Evolutionary conservation across 345 rosid genomes (phyloP).

Genomic region (Rhizophora apiculata): DNA sequence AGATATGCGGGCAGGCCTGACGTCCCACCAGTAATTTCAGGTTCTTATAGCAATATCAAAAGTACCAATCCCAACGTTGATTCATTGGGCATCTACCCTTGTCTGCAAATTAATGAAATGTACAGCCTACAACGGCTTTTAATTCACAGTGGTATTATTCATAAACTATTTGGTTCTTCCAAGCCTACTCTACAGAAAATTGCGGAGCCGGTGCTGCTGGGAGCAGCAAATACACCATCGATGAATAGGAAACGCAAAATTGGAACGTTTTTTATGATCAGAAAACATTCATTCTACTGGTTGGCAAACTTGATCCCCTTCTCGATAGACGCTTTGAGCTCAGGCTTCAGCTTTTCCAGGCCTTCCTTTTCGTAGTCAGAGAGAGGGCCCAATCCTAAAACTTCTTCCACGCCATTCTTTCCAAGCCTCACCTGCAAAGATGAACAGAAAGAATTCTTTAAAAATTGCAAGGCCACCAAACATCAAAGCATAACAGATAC

Average conservation of each 20-base stretch:
- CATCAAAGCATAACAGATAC: too few relatives aligned
- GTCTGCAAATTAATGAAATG: too few relatives aligned
- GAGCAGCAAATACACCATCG: slow-evolving; percentile 25
- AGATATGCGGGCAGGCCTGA: too few relatives aligned
- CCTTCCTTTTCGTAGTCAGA: slow-evolving; percentile 71
- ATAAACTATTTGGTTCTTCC: slow-evolving; percentile 1
- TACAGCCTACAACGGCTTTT: too few relatives aligned
- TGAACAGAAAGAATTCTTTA: not conserved
- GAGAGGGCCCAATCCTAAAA: slow-evolving; percentile 66
- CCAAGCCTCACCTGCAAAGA: slow-evolving; percentile 69
- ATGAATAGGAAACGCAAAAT: slow-evolving; percentile 19
- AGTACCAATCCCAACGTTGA: too few relatives aligned
- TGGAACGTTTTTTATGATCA: not conserved
- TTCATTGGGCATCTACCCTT: too few relatives aligned
- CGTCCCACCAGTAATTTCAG: too few relatives aligned
- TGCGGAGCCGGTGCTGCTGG: slow-evolving; percentile 25
- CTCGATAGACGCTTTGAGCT: slow-evolving; percentile 62
- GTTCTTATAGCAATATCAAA: too few relatives aligned
- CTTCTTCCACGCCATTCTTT: slow-evolving; percentile 76
- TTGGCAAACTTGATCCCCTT: slow-evolving; percentile 74
- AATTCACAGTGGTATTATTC: slow-evolving; percentile 19
- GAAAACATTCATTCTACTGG: slow-evolving; percentile 10
- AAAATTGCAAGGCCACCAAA: not conserved
- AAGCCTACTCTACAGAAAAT: slow-evolving; percentile 19
- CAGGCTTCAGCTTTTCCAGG: slow-evolving; percentile 62